Base-by-base conservation (phyloP, 2,329 filamentous ascomycete genomes). In the Phialophora macrospora region DNA sequence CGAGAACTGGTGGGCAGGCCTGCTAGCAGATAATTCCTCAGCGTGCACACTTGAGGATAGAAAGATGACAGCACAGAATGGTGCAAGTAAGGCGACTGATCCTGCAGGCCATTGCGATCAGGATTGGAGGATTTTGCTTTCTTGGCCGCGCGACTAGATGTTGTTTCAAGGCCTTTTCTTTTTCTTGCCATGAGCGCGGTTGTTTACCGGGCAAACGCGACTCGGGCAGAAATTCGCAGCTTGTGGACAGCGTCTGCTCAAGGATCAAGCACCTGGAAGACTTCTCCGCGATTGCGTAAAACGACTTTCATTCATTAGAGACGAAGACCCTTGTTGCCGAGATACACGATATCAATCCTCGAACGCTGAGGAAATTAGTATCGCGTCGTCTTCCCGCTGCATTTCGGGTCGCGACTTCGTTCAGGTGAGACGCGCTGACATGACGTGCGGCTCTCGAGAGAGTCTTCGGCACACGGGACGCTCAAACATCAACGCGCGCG, bases 1-100 rank as follows among this genome's bases (percentile, higher is more conserved):
- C 83, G 63, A 52, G 70, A 72, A 24, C 64, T 65, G 41, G 64
- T 20, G 7, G 70, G 71, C 38, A 73, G 46, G 11, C 57, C 57
- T 20, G 60, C 34, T 12, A 71, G 63, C 14, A 73, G 58, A 55
- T 66, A 73, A 28, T 65, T 60, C 49, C 70, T 66, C 58, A 73
- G 55, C 12, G 69, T 68, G 52, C 52, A 66, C 8, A 73, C 70
- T 52, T 63, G 55, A 22, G 59, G 64, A 61, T 73, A 73, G 52
- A 66, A 72, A 17, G 61, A 62, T 44, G 64, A 68, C 26, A 73
- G 63, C 34, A 73, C 62, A 22, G 41, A 54, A 63, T 69, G 67
- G 38, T 66, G 60, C 30, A 64, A 34, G n/a, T 26, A 30, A 14
- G 58, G 56, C 41, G 44, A 58, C 11, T 24, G 24, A 44, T 48